Evolutionary conservation across 352 stramenopile species (phyloP).

Genomic region (Globisporangium nagaii): DNA sequence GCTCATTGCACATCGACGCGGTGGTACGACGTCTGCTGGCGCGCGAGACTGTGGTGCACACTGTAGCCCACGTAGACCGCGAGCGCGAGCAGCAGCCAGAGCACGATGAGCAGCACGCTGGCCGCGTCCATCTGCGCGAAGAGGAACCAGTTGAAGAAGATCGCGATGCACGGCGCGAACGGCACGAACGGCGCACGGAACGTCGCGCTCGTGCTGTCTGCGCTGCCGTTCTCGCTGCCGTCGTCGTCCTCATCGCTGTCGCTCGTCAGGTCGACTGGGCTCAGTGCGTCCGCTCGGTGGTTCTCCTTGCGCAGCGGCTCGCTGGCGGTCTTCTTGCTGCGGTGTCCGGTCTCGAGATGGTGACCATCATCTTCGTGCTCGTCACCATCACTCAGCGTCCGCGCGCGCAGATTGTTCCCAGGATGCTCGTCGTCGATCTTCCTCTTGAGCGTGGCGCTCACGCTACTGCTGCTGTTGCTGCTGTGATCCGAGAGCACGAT

Average conservation of each 20-base stretch:
- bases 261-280: background rate
- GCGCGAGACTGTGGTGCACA: slow-evolving; percentile 58
- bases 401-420: background rate
- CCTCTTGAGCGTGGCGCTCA: background rate
- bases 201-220: slow-evolving; percentile 1
- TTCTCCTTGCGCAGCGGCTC: slow-evolving; percentile 2
- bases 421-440: slow-evolving; percentile 1
- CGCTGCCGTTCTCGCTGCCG: background rate
- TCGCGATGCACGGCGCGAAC: slow-evolving; percentile 71
- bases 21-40: slow-evolving; percentile 61
- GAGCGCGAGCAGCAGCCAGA: slow-evolving; percentile 69
- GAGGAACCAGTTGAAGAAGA: slow-evolving; percentile 88
- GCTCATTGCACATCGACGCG: slow-evolving; percentile 31
- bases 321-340: slow-evolving; percentile 16
- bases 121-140: slow-evolving; percentile 74
- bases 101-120: slow-evolving; percentile 53
- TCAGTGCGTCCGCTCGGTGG: background rate
- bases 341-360: slow-evolving; percentile 1
- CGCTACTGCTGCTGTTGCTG: background rate
- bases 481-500: slow-evolving; percentile 2
- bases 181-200: slow-evolving; percentile 73
- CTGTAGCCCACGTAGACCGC: slow-evolving; percentile 70
- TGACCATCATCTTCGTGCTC: slow-evolving; percentile 13
- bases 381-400: slow-evolving; percentile 14
- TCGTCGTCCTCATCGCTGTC: background rate